These are phyloP conservation scores for Phytophthora fragariae DNA, from an alignment of 352 stramenopile species.

Conservation along the genomic window DNA sequence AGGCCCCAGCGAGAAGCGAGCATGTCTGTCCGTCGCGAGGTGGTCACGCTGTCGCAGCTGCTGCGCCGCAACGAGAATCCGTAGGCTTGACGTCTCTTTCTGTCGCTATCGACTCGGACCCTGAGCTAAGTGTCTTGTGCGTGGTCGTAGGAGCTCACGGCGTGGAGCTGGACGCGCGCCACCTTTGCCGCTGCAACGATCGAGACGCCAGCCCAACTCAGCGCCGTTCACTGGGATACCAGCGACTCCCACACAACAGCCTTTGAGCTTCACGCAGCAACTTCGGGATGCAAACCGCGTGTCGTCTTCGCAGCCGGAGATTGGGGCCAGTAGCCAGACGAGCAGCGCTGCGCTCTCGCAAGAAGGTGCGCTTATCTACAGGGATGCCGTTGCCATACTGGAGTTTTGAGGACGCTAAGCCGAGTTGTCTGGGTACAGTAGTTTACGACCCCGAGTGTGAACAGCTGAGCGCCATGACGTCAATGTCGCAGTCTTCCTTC, in stretches of 20 bases:
- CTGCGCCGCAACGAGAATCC: conserved; percentile 57
- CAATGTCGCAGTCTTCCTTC: conserved; percentile 54
- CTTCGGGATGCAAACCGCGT: conserved; percentile 18
- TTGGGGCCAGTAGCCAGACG: conserved; percentile 18
- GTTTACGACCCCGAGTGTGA: conserved; percentile 39
- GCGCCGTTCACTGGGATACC: conserved; percentile 5
- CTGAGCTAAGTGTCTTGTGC: background rate
- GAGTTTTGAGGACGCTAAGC: background rate
- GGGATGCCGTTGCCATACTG: no score
- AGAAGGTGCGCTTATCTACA: conserved; percentile 35
- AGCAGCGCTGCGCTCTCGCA: conserved; percentile 33
- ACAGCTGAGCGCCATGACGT: conserved; percentile 43
- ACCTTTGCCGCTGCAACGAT: conserved; percentile 36
- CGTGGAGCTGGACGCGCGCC: conserved; percentile 17
- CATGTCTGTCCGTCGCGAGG: conserved; percentile 74
- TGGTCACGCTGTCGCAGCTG: conserved; percentile 79
- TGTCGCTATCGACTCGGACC: background rate
- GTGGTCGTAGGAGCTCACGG: conserved; percentile 16
- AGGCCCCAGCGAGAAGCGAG: background rate
- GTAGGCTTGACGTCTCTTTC: conserved; percentile 21
- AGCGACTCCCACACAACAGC: conserved; percentile 9
- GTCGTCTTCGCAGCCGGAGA: conserved; percentile 29
- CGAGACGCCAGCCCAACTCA: conserved; percentile 17
- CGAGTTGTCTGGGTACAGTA: background rate
- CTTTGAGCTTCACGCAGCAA: conserved; percentile 28